Evolutionary conservation across 108 stramenopile genomes (phyloP), one percentile per base, ranked within the genome.

Genomic region (Nitzschia sp.): DNA sequence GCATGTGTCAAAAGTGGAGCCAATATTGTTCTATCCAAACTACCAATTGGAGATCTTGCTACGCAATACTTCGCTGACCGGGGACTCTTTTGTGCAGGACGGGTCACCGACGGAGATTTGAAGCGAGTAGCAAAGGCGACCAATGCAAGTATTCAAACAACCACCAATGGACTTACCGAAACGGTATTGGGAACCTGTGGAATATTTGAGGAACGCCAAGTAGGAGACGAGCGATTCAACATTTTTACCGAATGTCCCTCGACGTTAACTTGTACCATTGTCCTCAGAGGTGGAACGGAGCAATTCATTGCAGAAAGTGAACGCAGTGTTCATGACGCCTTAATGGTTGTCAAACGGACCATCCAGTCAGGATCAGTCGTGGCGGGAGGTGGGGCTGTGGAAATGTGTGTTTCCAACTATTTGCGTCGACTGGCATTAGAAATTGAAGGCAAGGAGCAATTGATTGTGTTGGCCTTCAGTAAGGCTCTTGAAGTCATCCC

Each of bases 21-120:
- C 45, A 96, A 98, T 68, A 95, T 99, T 70, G 95, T 99, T 28
- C 74, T 99, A 67, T 91, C 89, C 63, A 96, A 97, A 71, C 83
- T 98, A 17, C 98, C 98, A 29, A 96, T 99, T 69, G 98, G 98
- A 30, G 98, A 99, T 86, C 78, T 99, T 64, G 98, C 97, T 9
- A 99, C 98, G 30, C 98, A 99, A 70, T 99, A 98, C 84, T 99
- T 99, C 77, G 97, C 97, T 6, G 98, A 99, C 72, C 72, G 95
- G 23, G 94, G 94, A 46, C 64, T 98, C 30, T 98, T 98, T 72
- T 98, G 97, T 80, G 97, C 97, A 5, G 98, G 98, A n/a, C 94
- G 98, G 19, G 98, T 99, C 15, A 75, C 87, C 17, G 93, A 92
- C 68, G 96, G 90, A 13, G 98, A 99, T 83, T 78, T 99, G 85